A percentile compares a stretch with the other conserved stretches of the same genome.
These are phyloP conservation scores for Diaporthe ilicicola DNA, from an alignment of 2,329 filamentous ascomycete genomes.

Conservation along the genomic window DNA sequence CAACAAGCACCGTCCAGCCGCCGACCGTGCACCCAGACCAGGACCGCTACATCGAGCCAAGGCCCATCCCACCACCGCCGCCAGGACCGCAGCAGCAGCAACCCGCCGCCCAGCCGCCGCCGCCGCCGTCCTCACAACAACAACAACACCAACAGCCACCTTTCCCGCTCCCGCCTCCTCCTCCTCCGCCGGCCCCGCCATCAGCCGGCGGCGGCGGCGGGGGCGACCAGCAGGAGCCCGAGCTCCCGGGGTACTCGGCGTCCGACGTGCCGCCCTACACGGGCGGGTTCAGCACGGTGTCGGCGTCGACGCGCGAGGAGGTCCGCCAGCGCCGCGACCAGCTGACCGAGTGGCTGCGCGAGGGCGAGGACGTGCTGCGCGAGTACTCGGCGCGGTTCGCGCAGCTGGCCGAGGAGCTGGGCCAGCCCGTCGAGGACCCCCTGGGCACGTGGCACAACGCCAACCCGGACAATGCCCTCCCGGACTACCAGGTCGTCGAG, in stretches of 20 bases:
- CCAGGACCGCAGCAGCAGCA: not conserved
- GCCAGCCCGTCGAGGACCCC: conserved; percentile 40
- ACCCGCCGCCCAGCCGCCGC: not conserved
- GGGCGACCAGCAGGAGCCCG: conserved; percentile 28
- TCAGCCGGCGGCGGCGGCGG: conserved; percentile 17
- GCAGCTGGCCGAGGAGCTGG: conserved; percentile 40
- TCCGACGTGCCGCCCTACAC: conserved; percentile 41
- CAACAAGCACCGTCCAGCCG: conserved; percentile 12
- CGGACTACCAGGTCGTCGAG: conserved; percentile 41
- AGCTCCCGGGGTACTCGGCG: conserved; percentile 40
- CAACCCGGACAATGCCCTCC: conserved; percentile 42
- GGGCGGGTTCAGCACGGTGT: conserved; percentile 38
- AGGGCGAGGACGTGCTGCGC: conserved; percentile 42
- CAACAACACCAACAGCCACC: not conserved
- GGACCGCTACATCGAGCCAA: conserved; percentile 12
- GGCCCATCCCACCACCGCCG: not conserved
- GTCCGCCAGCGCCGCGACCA: conserved; percentile 40
- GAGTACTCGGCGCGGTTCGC: conserved; percentile 43
- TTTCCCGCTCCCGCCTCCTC: not conserved
- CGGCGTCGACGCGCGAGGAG: conserved; percentile 39
- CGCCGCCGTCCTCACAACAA: not conserved
- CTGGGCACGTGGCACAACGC: conserved; percentile 43
- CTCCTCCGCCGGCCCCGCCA: not conserved
- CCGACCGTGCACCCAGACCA: conserved; percentile 4
- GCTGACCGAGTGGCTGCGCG: conserved; percentile 41